A percentile compares a stretch with the other conserved stretches of the same genome.
Conservation (phyloP, 306 rosid species). For the Echinosophora koreensis region DNA sequence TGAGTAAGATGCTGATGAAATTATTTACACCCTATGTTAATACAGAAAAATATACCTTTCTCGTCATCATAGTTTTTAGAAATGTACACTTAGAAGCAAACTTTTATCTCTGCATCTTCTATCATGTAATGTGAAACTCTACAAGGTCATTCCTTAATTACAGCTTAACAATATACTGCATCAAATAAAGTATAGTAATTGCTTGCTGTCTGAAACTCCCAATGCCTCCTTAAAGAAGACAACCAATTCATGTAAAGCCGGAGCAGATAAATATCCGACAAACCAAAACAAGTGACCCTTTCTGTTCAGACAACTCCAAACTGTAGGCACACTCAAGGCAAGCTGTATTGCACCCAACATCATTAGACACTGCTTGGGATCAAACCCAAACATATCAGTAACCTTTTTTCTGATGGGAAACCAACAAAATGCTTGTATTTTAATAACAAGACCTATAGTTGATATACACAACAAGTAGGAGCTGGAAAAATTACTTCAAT, state of each 20-base stretch:
- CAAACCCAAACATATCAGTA: constrained; percentile 27
- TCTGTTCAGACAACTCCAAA: constrained; percentile 36
- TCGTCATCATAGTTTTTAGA: constrained; percentile 24
- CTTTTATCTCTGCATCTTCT: constrained; percentile 25
- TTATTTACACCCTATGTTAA: constrained; percentile 35
- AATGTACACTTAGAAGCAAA: constrained; percentile 35
- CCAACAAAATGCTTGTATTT: constrained; percentile 24
- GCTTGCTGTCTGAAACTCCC: constrained; percentile 31
- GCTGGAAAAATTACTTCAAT: constrained; percentile 34
- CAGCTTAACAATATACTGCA: constrained; percentile 23
- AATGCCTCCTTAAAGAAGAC: background rate
- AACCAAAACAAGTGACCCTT: constrained; percentile 15
- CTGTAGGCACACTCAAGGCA: constrained; percentile 22
- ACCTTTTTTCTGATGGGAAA: constrained; percentile 31
- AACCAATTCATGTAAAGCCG: constrained; percentile 18
- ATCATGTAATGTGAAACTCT: constrained; percentile 39
- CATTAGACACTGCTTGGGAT: constrained; percentile 1
- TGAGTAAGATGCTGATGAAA: constrained; percentile 63
- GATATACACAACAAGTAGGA: background rate
- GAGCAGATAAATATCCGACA: constrained; percentile 33
- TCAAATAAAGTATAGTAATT: constrained; percentile 22
- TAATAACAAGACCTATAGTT: background rate
- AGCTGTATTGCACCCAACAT: constrained; percentile 11
- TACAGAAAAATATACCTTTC: constrained; percentile 29
- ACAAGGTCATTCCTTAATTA: constrained; percentile 10